Base-by-base conservation (phyloP, 345 rosid genomes). In the Psidium friedrichsthalianum region DNA sequence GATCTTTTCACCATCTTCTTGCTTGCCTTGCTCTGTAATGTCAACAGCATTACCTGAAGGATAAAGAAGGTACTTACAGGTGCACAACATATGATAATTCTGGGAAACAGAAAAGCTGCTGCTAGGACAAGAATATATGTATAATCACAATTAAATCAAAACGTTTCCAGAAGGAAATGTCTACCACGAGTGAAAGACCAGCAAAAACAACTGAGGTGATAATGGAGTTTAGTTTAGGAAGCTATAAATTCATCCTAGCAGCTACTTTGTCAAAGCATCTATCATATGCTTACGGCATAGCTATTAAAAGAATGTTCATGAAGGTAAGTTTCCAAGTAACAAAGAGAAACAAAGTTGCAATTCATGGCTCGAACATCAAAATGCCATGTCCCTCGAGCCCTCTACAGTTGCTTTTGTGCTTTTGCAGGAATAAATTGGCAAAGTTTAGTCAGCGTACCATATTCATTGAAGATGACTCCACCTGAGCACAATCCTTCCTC, bases 401-500 rank as follows among this genome's bases (percentile, higher is more conserved):
- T 57, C 21, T 74, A 36, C 55, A 76, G 51, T 47, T 81, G 12
- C 53, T 56, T 76, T 78, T 32, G 44, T 36, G 25, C 25, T 18
- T 36, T 18, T 36, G 47, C 47, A 69, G 47, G 80, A 69, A 69
- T 5, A 69, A 69, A 18, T 36, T 2, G 22, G 47, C 25, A 36
- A 69, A 36, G 47, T 36, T 36, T 36, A 36, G 80, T 42, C 1
- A 82, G 58, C 89, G 29, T 93, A 93, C 95, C 94, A 59, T 87
- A 89, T 90, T 93, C 95, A 86, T 85, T 93, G 90, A 94, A 95
- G 89, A 96, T 94, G 91, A 94, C 91, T 74, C 90, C 92, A 83
- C 98, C 99, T 9, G 97, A 83, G 88, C 99, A 95, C 85, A 98
- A 90, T 82, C 98, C 99, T 86, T 94, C 98, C 92, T 98, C 99